phyloP scores from a whole-genome alignment of 2,329 filamentous ascomycete species.

The Colletotrichum shisoi region DNA sequence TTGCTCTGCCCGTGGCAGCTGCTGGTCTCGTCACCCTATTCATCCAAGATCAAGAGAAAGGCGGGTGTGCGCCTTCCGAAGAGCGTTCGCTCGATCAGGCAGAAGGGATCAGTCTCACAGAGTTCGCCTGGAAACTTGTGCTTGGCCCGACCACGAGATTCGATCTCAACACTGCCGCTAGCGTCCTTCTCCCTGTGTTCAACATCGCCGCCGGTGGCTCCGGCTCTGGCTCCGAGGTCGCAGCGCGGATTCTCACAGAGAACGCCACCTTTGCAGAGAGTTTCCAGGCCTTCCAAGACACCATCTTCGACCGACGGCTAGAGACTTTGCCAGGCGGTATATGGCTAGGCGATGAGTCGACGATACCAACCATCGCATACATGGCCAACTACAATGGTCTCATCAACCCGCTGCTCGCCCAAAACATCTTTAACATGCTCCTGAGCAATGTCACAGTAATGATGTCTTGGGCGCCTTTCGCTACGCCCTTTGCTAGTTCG shows the following conservation, averaged over 20 bases:
- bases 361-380: slow-evolving; percentile 74
- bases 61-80: slow-evolving; percentile 61
- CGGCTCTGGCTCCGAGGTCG: slow-evolving; percentile 40
- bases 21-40: slow-evolving; percentile 82
- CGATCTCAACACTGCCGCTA: slow-evolving; percentile 29
- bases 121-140: slow-evolving; percentile 49
- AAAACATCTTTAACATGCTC: slow-evolving; percentile 72
- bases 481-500: slow-evolving; percentile 73
- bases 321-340: slow-evolving; percentile 81
- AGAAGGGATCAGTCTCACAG: slow-evolving; percentile 50
- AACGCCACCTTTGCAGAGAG: slow-evolving; percentile 60
- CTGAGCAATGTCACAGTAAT: slow-evolving; percentile 73
- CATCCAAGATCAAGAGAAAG: slow-evolving; percentile 63
- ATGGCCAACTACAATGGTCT: slow-evolving; percentile 67
- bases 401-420: slow-evolving; percentile 66
- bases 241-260: slow-evolving; percentile 16
- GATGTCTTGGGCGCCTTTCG: slow-evolving; percentile 77
- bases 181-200: slow-evolving; percentile 52
- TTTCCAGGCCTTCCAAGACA: slow-evolving; percentile 72
- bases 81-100: slow-evolving; percentile 54
- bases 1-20: slow-evolving; percentile 80
- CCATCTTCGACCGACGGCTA: slow-evolving; percentile 67
- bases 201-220: slow-evolving; percentile 41
- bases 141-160: slow-evolving; percentile 52
- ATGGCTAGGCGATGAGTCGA: slow-evolving; percentile 71